Evolutionary conservation across 768 basidiomycete species (phyloP).

Genomic region (Mycena amicta): DNA sequence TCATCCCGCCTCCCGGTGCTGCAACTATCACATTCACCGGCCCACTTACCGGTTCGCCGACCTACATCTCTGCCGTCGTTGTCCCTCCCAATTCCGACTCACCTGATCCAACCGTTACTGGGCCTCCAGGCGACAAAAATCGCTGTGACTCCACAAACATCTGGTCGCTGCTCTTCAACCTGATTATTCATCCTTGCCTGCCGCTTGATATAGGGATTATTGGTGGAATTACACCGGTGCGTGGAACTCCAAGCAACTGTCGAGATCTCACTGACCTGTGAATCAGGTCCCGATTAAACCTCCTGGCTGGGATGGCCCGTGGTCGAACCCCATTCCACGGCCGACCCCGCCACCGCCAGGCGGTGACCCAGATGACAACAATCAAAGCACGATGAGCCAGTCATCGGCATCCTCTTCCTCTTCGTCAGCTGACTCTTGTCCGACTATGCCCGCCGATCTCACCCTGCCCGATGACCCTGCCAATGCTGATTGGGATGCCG

Average conservation of each 20-base stretch:
- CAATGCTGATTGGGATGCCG: slow-evolving; percentile 10
- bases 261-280: background rate
- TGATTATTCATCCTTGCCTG: slow-evolving; percentile 4
- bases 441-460: slow-evolving; percentile 1
- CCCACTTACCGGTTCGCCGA: slow-evolving; percentile 1
- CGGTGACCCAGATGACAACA: background rate
- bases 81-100: slow-evolving; percentile 4
- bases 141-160: background rate
- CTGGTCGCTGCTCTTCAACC: slow-evolving; percentile 4
- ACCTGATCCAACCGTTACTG: background rate
- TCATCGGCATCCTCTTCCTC: too few species aligned
- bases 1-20: slow-evolving; percentile 1
- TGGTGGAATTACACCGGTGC: background rate
- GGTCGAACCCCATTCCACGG: slow-evolving; percentile 4
- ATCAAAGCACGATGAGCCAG: background rate
- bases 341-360: background rate
- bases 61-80: background rate
- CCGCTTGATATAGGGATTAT: slow-evolving; percentile 10
- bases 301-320: slow-evolving; percentile 5
- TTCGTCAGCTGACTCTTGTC: background rate
- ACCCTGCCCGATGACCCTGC: slow-evolving; percentile 5
- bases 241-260: background rate
- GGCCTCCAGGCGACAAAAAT: slow-evolving; percentile 1
- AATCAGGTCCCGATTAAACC: background rate
- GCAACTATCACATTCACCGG: background rate